phyloP scores from a whole-genome alignment of 202 grass and related monocot genomes.

The Carex sylvatica region DNA sequence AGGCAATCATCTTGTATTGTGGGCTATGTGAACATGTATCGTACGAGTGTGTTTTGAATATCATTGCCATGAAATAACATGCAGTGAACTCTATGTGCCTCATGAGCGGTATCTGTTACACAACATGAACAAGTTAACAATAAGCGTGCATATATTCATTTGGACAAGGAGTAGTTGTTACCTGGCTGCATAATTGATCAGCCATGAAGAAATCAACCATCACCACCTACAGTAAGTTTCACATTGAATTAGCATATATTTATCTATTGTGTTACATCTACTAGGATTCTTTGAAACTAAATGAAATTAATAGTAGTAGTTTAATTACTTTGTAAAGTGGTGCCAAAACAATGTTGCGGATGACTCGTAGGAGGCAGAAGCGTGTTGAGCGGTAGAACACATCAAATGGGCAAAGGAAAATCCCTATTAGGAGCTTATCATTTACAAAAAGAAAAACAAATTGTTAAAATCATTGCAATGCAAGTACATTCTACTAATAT shows the following conservation, averaged over 20 bases:
- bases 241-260: not conserved
- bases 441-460: not conserved
- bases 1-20: conserved; percentile 34
- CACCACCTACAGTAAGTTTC: conserved; percentile 32
- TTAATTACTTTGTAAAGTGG: conserved; percentile 46
- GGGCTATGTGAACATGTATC: conserved; percentile 27
- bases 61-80: conserved; percentile 37
- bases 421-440: conserved; percentile 30
- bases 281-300: not conserved
- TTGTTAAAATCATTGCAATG: conserved; percentile 1
- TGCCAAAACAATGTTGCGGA: conserved; percentile 37
- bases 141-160: not conserved
- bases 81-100: conserved; percentile 41
- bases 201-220: conserved; percentile 58
- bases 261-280: not conserved
- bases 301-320: not conserved
- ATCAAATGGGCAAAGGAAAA: conserved; percentile 44
- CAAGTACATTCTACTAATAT: conserved; percentile 12
- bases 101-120: conserved; percentile 36
- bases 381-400: conserved; percentile 41
- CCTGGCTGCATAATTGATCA: conserved; percentile 51
- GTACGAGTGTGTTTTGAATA: conserved; percentile 30
- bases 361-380: conserved; percentile 34
- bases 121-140: conserved; percentile 16
- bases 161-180: conserved; percentile 4